Evolutionary conservation across 495 filamentous ascomycete species (phyloP), one percentile per base, ranked within the genome.

Genomic region (Penicillium riverlandense): DNA sequence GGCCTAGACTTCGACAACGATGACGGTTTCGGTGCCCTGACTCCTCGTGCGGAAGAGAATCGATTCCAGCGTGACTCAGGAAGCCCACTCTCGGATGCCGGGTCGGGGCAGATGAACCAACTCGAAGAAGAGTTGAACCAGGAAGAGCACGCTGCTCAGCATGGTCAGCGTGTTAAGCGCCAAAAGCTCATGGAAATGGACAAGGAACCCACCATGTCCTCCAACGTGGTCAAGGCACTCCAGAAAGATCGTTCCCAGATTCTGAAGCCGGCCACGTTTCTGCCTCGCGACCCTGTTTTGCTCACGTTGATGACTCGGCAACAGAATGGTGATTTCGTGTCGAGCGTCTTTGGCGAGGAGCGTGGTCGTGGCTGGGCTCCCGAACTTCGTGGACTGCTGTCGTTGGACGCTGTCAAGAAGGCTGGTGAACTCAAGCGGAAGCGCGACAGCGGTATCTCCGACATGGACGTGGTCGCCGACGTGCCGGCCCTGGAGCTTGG

Each of bases 361-460:
- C 82, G 86, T 45, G 84, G 81, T 42, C 76, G 75, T 49, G 80
- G 77, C 16, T 95, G 87, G 88, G 92, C 92, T 10, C 92, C 90
- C 4, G 92, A 98, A 63, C 77, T 98, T 6, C 82, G 87, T 48
- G 86, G 82, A 8, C 74, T 98, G 41, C 63, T 96, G 16, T 91
- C 88, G 30, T 71, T 96, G 29, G 87, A 90, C 46, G 77, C 84
- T 8, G 78, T 96, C 12, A 79, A 82, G 43, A 80, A 78, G 38
- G 75, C 82, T 10, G 84, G 86, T 37, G 88, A 92, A 33, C 74
- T 92, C 37, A 98, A 97, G 77, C 71, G 94, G 42, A 98, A 98
- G 75, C 83, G 92, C 33, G 92, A 95, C 59, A 88, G 82, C 52
- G 90, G 88, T 8, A 77, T 94, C 41, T 84, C 85, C 29, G 88